These are phyloP conservation scores for Fraxinus xanthoxyloides DNA, from an alignment of 305 asterid species.

Conservation along the genomic window DNA sequence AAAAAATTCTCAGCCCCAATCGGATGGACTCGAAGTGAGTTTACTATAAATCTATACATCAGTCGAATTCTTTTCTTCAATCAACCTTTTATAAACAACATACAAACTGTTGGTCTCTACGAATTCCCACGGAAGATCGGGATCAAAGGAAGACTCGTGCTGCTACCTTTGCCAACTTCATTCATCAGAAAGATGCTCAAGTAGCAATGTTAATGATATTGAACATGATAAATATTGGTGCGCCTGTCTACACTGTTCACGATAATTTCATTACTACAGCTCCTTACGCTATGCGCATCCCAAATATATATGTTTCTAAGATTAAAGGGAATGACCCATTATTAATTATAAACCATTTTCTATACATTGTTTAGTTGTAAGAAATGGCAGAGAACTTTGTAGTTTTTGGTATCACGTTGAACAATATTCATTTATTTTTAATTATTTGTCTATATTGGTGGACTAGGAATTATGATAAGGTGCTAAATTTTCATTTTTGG, in stretches of 20 bases:
- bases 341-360: too few relatives aligned
- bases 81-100: neutral
- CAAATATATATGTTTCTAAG: too few relatives aligned
- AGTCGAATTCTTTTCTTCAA: constrained; percentile 22
- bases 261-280: too few relatives aligned
- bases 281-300: too few relatives aligned
- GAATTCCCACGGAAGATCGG: too few relatives aligned
- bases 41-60: neutral
- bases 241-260: too few relatives aligned
- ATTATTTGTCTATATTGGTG: neutral
- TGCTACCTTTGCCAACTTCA: too few relatives aligned
- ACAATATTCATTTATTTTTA: neutral
- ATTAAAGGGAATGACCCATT: too few relatives aligned
- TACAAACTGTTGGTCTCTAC: neutral
- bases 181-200: too few relatives aligned
- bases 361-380: constrained; percentile 22
- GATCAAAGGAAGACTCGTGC: too few relatives aligned
- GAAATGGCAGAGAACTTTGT: constrained; percentile 4
- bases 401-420: neutral
- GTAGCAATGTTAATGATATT: too few relatives aligned
- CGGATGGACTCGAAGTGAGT: neutral
- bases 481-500: neutral
- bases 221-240: too few relatives aligned
- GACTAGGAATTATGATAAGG: neutral
- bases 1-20: neutral